Evolutionary conservation across 1,284 basidiomycete genomes (phyloP), one percentile per base, ranked within the genome.

Genomic region (Microbotryomycetes sp.): DNA sequence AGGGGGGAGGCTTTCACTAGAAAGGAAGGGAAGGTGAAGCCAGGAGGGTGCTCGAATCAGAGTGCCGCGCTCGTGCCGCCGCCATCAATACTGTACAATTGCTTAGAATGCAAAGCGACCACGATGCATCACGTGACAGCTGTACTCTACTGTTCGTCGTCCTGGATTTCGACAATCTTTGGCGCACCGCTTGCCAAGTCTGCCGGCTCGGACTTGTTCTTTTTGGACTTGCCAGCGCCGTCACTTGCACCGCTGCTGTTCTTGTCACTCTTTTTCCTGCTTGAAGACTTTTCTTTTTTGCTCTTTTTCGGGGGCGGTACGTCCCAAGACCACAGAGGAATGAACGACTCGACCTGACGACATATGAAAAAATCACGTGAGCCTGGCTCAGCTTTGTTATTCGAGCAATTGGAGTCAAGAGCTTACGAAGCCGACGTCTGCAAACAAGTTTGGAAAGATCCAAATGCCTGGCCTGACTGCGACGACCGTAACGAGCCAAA

Each of bases 371-470:
- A 16, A 21, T 13, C 27, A 45, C n/a, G 15, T 23, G n/a, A 23
- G 35, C 18, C 27, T 13, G 24, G 18, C 4, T 31, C 1, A 27
- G 35, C 46, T 11, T 23, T 24, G 13, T 11, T 16, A 49, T 26
- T 3, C 35, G 26, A 45, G 31, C 31, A 28, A 51, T 29, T 57
- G 52, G 7, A 35, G n/a, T 28, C 30, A 41, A 29, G 11, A 9
- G 26, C 92, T 78, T 73, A 97, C 94, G 75, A 98, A 96, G 75
- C 96, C 94, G 60, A 98, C 96, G 74, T 98, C 94, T 31, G 94
- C 94, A 72, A 98, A 98, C 51, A 99, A 79, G 74, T 97, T 90
- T 0, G 96, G 94, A 81, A 97, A 99, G 79, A 98, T 88, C 94
- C 94, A 99, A 63, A 98, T 96, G 35, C 94, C 96, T 18, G 91